phyloP scores from a whole-genome alignment of 352 stramenopile species.

The Globisporangium sylvaticum region DNA sequence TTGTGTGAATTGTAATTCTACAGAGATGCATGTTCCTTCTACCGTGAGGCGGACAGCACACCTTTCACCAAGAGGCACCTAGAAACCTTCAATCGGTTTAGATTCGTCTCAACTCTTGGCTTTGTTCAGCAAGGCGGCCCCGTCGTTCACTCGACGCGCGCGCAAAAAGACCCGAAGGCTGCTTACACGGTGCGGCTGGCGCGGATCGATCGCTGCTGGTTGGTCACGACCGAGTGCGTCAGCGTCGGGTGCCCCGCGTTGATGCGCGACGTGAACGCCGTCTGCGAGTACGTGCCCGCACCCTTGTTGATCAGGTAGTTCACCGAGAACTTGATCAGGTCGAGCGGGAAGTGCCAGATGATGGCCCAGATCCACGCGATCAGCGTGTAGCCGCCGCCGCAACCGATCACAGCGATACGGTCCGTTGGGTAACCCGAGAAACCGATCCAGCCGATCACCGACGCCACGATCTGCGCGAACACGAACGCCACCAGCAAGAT shows the following conservation, averaged over 20 bases:
- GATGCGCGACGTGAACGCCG: slow-evolving; percentile 71
- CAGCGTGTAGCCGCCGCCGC: slow-evolving; percentile 54
- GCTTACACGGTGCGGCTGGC: slow-evolving; percentile 61
- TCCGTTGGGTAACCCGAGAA: slow-evolving; percentile 66
- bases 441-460: slow-evolving; percentile 59
- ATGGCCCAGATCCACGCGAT: slow-evolving; percentile 68
- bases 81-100: slow-evolving; percentile 18
- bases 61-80: slow-evolving; percentile 3
- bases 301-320: slow-evolving; percentile 65
- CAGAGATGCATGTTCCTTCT: slow-evolving; percentile 21
- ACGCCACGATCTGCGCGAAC: slow-evolving; percentile 61
- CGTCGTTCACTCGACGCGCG: neutral
- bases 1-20: slow-evolving; percentile 26
- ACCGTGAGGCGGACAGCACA: neutral
- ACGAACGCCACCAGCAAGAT: slow-evolving; percentile 66
- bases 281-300: slow-evolving; percentile 41
- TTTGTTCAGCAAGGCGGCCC: neutral
- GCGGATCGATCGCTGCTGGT: slow-evolving; percentile 58
- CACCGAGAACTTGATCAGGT: slow-evolving; percentile 68
- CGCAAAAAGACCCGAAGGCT: neutral
- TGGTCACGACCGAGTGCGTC: slow-evolving; percentile 54
- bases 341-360: slow-evolving; percentile 69
- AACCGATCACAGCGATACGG: slow-evolving; percentile 62
- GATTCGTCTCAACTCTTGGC: slow-evolving; percentile 3
- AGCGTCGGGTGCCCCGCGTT: slow-evolving; percentile 71